Evolutionary conservation across 1,284 basidiomycete genomes (phyloP).

Genomic region (Malassezia nana): DNA sequence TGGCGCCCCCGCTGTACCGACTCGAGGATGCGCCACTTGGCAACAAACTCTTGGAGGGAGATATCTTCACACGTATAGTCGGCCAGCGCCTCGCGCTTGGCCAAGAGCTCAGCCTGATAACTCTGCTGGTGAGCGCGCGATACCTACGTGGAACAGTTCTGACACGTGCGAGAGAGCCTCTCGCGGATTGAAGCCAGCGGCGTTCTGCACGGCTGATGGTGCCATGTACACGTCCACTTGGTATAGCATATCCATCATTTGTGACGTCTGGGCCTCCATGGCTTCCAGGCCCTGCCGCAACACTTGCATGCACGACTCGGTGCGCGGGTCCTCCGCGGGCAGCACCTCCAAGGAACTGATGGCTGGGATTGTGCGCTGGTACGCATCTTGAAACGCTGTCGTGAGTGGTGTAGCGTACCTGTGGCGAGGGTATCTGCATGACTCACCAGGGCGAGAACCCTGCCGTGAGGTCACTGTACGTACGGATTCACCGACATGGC

Average conservation of each 20-base stretch:
- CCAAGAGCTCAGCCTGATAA: constrained; percentile 35
- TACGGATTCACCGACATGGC: constrained; percentile 15
- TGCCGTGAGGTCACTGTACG: constrained; percentile 4
- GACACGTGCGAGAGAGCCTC: constrained; percentile 30
- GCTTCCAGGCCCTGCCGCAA: constrained; percentile 14
- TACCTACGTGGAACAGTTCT: constrained; percentile 37
- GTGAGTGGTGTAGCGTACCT: constrained; percentile 2
- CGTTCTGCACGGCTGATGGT: constrained; percentile 6
- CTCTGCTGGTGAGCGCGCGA: constrained; percentile 16
- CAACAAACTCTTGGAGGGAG: constrained; percentile 19
- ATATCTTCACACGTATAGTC: constrained; percentile 45
- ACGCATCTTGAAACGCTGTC: constrained; percentile 7
- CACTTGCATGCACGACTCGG: constrained; percentile 7
- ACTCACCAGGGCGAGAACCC: constrained; percentile 15
- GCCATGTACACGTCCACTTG: constrained; percentile 26
- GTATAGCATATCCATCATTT: constrained; percentile 27
- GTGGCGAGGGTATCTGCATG: constrained; percentile 14
- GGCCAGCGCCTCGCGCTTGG: constrained; percentile 34
- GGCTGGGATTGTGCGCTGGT: constrained; percentile 8
- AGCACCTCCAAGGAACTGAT: constrained; percentile 5
- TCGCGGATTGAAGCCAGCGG: constrained; percentile 27
- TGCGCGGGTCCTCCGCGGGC: background rate
- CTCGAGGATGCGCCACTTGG: constrained; percentile 25
- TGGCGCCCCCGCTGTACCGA: constrained; percentile 29
- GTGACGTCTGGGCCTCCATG: constrained; percentile 16